A percentile compares a stretch with the other conserved stretches of the same genome.
Evolutionary conservation across 306 rosid genomes (phyloP).

Genomic region (Ormosia semicastrata): DNA sequence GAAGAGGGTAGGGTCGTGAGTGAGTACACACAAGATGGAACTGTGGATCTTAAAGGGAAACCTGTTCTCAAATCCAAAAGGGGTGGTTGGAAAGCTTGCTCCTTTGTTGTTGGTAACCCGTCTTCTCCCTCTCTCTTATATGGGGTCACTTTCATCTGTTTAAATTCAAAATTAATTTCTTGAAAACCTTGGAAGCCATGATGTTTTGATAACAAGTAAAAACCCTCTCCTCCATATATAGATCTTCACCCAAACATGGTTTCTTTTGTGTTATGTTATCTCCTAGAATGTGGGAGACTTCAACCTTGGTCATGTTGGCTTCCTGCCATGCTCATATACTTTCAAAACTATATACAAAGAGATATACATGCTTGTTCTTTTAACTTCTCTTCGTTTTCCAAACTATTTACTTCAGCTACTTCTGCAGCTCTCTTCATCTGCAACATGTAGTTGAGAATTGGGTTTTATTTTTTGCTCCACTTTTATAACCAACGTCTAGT

Average conservation of each 20-base stretch:
- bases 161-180: not conserved
- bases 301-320: too few relatives aligned
- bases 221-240: too few relatives aligned
- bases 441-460: not conserved
- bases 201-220: too few relatives aligned
- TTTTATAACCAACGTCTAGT: too few relatives aligned
- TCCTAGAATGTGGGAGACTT: not conserved
- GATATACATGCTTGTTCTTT: not conserved
- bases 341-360: not conserved
- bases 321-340: not conserved
- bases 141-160: not conserved
- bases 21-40: conserved; percentile 76
- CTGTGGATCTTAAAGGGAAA: conserved; percentile 77
- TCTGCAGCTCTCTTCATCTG: not conserved
- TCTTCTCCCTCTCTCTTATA: not conserved
- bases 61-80: conserved; percentile 63
- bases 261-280: too few relatives aligned
- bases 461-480: too few relatives aligned
- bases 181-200: not conserved
- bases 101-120: conserved; percentile 67
- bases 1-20: conserved; percentile 38
- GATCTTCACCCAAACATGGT: too few relatives aligned
- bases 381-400: not conserved
- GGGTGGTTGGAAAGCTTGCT: conserved; percentile 96
- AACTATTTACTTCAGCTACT: not conserved